Conservation (phyloP, 139 green algal species). For the Chlamydomonas eustigma region DNA sequence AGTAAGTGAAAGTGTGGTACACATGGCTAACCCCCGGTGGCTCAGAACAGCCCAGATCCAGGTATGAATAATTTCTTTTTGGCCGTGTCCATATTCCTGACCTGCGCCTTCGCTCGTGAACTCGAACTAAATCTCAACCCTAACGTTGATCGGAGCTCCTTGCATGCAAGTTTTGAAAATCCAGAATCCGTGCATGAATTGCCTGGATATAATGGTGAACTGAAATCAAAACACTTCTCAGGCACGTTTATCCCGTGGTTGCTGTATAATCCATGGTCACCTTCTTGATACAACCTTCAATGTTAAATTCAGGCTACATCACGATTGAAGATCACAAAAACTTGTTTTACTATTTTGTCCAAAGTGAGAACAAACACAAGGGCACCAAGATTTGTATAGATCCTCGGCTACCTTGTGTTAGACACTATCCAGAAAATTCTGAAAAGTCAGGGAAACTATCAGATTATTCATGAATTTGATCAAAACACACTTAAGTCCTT, state of each 20-base stretch:
- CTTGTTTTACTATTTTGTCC: conserved; percentile 39
- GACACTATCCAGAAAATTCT: too few species aligned
- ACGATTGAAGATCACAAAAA: conserved; percentile 21
- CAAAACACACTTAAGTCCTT: not conserved
- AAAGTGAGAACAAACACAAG: not conserved
- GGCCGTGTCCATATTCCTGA: too few species aligned
- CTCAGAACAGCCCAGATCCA: too few species aligned
- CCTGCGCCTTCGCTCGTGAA: too few species aligned
- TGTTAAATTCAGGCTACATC: conserved; percentile 20
- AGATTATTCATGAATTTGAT: not conserved
- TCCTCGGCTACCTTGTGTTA: not conserved
- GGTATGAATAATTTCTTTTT: too few species aligned
- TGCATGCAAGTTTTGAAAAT: too few species aligned
- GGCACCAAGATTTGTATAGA: not conserved
- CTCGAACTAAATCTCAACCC: too few species aligned
- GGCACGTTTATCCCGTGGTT: not conserved
- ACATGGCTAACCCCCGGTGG: too few species aligned
- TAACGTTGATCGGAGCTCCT: too few species aligned
- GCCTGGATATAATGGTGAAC: not conserved
- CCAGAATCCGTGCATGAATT: not conserved
- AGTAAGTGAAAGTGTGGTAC: too few species aligned
- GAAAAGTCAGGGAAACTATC: too few species aligned
- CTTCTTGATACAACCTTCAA: not conserved
- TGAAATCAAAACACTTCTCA: not conserved
- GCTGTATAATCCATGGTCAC: not conserved